These are phyloP conservation scores for Tardiomyces depauwii DNA, from an alignment of 1,139 yeast genomes.

Conservation along the genomic window DNA sequence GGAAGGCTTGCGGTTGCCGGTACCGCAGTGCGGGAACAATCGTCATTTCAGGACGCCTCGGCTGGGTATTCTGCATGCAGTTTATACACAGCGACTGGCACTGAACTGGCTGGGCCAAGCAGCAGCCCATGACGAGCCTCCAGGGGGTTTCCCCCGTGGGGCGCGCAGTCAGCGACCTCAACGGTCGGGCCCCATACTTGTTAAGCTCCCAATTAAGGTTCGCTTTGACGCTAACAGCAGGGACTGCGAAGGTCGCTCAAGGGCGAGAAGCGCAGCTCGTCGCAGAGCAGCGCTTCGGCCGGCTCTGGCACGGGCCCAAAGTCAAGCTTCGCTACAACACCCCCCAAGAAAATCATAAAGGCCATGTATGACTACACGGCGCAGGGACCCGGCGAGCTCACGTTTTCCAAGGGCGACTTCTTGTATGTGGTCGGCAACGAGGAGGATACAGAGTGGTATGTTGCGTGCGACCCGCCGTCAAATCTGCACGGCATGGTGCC, in stretches of 20 bases:
- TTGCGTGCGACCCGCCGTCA: slow-evolving; percentile 80
- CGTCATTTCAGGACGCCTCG: no score
- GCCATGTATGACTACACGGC: slow-evolving; percentile 73
- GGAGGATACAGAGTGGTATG: slow-evolving; percentile 64
- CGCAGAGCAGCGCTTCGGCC: slow-evolving; percentile 6
- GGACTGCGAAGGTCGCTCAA: slow-evolving; percentile 1
- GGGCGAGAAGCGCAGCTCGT: slow-evolving; percentile 20
- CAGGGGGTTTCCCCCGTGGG: no score
- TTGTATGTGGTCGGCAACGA: slow-evolving; percentile 67
- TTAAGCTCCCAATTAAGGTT: no score
- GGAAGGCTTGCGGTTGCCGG: no score
- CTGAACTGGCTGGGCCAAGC: no score
- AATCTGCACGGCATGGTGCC: slow-evolving; percentile 82
- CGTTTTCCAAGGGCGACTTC: slow-evolving; percentile 74
- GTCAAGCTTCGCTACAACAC: slow-evolving; percentile 21
- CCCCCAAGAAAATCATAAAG: slow-evolving; percentile 72
- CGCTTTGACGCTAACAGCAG: not conserved
- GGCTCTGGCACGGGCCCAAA: slow-evolving; percentile 5
- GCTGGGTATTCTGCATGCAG: no score
- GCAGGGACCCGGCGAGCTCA: slow-evolving; percentile 73
- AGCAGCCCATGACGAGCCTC: no score
- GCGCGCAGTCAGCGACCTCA: no score
- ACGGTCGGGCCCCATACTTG: no score
- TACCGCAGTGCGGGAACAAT: no score
- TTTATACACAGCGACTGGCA: no score